Conservation (phyloP, 257 asterid species). For the Petunia secreta region DNA sequence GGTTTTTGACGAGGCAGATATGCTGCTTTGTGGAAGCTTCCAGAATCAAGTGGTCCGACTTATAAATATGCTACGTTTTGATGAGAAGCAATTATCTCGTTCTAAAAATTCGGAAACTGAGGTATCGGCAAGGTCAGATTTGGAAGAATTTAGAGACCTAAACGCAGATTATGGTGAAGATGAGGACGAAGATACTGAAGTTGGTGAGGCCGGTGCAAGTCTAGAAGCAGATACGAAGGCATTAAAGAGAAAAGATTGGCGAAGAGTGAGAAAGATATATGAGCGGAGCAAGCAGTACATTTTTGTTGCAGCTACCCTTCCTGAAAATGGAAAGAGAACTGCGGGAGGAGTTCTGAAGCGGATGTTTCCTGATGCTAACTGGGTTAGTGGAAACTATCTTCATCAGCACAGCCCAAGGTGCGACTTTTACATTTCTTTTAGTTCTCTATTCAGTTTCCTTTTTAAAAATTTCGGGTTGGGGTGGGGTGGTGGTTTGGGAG, state of each 20-base stretch:
- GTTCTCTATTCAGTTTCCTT: neutral
- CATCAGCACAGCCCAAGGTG: constrained; percentile 96
- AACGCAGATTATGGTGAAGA: constrained; percentile 39
- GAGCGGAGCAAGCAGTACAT: constrained; percentile 92
- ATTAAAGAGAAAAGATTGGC: constrained; percentile 68
- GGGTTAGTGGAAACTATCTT: constrained; percentile 92
- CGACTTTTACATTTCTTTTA: neutral
- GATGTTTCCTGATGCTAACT: constrained; percentile 85
- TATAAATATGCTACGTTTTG: constrained; percentile 87
- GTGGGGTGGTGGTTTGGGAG: neutral
- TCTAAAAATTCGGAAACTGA: constrained; percentile 39
- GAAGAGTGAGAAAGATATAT: constrained; percentile 79
- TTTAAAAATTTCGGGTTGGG: neutral
- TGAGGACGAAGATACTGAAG: constrained; percentile 49
- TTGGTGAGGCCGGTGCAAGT: constrained; percentile 37
- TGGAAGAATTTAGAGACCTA: constrained; percentile 42
- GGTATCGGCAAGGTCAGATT: constrained; percentile 36
- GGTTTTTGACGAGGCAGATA: constrained; percentile 99
- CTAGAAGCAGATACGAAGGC: constrained; percentile 41
- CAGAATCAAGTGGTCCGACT: constrained; percentile 94
- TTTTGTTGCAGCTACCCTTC: constrained; percentile 98
- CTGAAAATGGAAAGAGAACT: constrained; percentile 86
- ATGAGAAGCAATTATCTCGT: constrained; percentile 82
- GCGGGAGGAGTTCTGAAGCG: constrained; percentile 88
- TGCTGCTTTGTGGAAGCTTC: constrained; percentile 91